phyloP scores from a whole-genome alignment of 176 grass and related monocot genomes.

The Otatea glauca region DNA sequence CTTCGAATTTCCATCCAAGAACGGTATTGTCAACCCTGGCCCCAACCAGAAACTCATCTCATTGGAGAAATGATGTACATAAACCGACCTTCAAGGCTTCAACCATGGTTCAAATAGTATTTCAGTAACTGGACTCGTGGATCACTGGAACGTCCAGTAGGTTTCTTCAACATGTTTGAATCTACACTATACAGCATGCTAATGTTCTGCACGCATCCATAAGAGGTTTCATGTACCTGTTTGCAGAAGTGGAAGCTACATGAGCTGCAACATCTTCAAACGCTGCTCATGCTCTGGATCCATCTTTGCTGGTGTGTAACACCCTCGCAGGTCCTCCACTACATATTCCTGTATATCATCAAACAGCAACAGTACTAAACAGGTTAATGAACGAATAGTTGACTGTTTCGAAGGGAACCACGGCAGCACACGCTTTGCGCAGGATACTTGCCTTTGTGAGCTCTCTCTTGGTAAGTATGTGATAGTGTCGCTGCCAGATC shows the following conservation, averaged over 20 bases:
- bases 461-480: conserved; percentile 80
- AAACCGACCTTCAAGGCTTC: neutral
- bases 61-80: neutral
- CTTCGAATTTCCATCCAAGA: too few species aligned
- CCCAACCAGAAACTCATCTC: neutral
- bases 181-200: neutral
- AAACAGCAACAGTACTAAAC: neutral
- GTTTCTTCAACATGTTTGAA: neutral
- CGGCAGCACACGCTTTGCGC: neutral
- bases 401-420: neutral
- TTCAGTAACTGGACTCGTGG: neutral
- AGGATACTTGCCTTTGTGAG: conserved; percentile 68
- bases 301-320: conserved; percentile 67
- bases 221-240: neutral
- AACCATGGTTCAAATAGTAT: neutral
- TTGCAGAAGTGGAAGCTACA: conserved; percentile 47
- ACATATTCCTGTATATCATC: conserved; percentile 61
- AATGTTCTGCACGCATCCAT: neutral
- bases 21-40: too few species aligned
- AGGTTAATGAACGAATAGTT: neutral
- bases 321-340: conserved; percentile 64
- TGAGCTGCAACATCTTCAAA: conserved; percentile 67
- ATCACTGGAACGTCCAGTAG: neutral
- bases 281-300: conserved; percentile 70
- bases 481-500: conserved; percentile 86